These are phyloP conservation scores for Neofusicoccum umdonicola DNA, from an alignment of 2,329 filamentous ascomycete species.

Conservation along the genomic window DNA sequence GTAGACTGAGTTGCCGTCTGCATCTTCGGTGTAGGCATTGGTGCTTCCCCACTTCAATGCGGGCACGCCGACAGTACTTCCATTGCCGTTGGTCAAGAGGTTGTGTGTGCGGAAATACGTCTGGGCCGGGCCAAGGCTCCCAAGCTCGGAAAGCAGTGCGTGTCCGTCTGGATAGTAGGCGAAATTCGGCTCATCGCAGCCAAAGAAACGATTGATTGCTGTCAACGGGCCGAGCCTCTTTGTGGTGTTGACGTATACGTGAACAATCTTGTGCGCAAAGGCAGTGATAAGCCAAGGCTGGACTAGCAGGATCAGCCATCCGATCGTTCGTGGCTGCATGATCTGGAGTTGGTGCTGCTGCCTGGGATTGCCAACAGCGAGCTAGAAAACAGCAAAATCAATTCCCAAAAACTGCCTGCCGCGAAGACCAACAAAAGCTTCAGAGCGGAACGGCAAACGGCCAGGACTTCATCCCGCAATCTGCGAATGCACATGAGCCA, in stretches of 20 bases:
- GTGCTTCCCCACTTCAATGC: conserved; percentile 15
- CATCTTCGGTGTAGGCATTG: not conserved
- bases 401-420: too few species aligned
- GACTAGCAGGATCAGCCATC: too few species aligned
- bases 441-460: too few species aligned
- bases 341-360: too few species aligned
- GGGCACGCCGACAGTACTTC: not conserved
- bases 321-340: too few species aligned
- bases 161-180: conserved; percentile 6
- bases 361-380: too few species aligned
- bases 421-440: too few species aligned
- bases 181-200: conserved; percentile 10
- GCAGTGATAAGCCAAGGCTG: not conserved
- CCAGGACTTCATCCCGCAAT: too few species aligned
- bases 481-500: too few species aligned
- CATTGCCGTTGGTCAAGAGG: conserved; percentile 1
- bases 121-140: not conserved
- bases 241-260: not conserved
- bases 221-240: not conserved
- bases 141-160: not conserved
- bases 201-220: conserved; percentile 9
- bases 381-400: too few species aligned
- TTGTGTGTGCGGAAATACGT: conserved; percentile 15
- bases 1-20: conserved; percentile 1
- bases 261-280: not conserved